phyloP scores from a whole-genome alignment of 164 flowering plant species.

The Cinnamomum chago region DNA sequence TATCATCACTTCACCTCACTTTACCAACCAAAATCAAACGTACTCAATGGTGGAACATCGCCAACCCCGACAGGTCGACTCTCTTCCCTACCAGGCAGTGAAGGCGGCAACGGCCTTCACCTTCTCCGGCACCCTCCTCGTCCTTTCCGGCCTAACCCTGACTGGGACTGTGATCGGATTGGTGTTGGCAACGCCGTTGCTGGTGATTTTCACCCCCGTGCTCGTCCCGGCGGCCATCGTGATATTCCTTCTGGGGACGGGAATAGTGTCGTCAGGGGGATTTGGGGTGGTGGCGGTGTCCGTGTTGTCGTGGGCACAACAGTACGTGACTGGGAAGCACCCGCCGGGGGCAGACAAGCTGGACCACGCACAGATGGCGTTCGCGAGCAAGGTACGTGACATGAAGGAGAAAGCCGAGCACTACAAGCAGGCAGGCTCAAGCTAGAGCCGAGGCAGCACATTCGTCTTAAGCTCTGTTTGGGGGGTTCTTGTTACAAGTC shows the following conservation, averaged over 20 bases:
- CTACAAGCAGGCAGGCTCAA: constrained; percentile 24
- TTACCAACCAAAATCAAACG: not conserved
- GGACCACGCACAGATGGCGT: constrained; percentile 30
- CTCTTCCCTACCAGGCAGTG: constrained; percentile 27
- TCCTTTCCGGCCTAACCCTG: constrained; percentile 45
- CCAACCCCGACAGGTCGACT: constrained; percentile 7
- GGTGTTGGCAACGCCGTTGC: constrained; percentile 32
- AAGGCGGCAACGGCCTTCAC: constrained; percentile 48
- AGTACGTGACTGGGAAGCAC: constrained; percentile 25
- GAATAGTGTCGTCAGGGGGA: constrained; percentile 48
- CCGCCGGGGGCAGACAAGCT: constrained; percentile 44
- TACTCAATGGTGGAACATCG: not conserved
- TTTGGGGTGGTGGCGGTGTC: constrained; percentile 44
- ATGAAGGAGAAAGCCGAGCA: constrained; percentile 48
- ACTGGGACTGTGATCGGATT: constrained; percentile 41
- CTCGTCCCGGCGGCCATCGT: constrained; percentile 46
- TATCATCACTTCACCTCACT: no score
- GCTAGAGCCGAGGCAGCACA: not conserved
- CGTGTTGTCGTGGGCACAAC: constrained; percentile 44
- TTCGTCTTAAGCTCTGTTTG: no score
- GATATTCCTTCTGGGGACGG: constrained; percentile 23
- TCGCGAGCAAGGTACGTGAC: constrained; percentile 39
- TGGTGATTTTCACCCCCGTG: constrained; percentile 28
- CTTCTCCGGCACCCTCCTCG: constrained; percentile 36
- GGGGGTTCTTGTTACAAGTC: no score